Conservation (phyloP, 1,139 yeast species). For the Candida anutae region DNA sequence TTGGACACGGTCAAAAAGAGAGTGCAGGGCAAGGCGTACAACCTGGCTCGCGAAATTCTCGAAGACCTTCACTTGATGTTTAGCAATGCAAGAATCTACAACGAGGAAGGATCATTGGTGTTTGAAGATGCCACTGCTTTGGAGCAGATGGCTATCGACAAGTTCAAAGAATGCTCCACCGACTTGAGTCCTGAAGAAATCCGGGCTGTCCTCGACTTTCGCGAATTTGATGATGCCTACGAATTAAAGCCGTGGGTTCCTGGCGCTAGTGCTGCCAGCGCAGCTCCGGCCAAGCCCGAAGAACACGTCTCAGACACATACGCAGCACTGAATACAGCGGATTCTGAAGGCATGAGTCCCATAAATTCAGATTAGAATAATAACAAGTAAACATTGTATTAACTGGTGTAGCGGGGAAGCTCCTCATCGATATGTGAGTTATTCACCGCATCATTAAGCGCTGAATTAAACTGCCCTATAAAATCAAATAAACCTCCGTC, state of each 20-base stretch:
- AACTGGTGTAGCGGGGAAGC: conserved; percentile 29
- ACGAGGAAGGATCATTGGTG: conserved; percentile 82
- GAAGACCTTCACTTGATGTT: conserved; percentile 75
- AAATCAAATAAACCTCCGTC: conserved; percentile 42
- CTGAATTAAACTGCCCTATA: conserved; percentile 20
- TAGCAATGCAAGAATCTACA: conserved; percentile 77
- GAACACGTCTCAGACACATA: not conserved
- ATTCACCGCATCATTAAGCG: conserved; percentile 12
- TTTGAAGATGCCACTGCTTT: conserved; percentile 68
- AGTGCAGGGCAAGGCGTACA: conserved; percentile 46
- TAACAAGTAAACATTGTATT: not conserved
- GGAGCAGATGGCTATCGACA: conserved; percentile 41
- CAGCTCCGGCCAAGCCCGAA: not conserved
- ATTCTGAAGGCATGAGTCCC: too few species aligned
- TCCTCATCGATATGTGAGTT: conserved; percentile 34
- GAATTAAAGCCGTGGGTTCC: conserved; percentile 31
- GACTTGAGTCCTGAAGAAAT: conserved; percentile 19
- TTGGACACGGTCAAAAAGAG: conserved; percentile 60
- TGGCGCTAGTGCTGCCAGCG: not conserved
- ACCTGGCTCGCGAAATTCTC: conserved; percentile 49
- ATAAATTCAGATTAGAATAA: not conserved
- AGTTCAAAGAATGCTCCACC: conserved; percentile 21
- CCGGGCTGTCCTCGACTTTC: conserved; percentile 33
- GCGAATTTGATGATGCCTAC: conserved; percentile 41
- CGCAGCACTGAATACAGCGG: too few species aligned